Percentiles rank a stretch among this genome's conserved stretches.
phyloP scores from a whole-genome alignment of 164 flowering plant genomes.

The Macadamia integrifolia region DNA sequence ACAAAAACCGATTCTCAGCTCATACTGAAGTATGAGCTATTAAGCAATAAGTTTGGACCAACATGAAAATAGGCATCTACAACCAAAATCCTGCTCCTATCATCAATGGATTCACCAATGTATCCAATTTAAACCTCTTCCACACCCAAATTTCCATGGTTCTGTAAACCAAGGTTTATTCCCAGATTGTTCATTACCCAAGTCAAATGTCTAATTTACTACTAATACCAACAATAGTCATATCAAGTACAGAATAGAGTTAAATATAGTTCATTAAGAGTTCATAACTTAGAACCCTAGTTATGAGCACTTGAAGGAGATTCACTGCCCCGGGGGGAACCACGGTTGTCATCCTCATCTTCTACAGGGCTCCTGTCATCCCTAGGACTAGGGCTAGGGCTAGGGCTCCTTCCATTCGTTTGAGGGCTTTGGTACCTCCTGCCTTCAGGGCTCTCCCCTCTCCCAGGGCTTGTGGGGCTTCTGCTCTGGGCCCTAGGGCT shows the following conservation, averaged over 20 bases:
- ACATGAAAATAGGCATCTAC: no score
- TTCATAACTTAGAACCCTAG: not conserved
- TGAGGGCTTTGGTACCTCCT: conserved; percentile 30
- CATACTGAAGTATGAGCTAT: no score
- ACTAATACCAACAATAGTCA: not conserved
- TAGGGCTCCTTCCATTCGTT: conserved; percentile 34
- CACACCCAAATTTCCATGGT: no score
- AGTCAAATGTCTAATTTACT: not conserved
- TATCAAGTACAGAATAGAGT: not conserved
- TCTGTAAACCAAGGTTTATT: no score
- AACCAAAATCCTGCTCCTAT: no score
- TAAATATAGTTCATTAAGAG: not conserved
- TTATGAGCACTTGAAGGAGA: conserved; percentile 16
- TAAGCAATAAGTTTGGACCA: no score
- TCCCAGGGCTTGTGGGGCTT: conserved; percentile 35
- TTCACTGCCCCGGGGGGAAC: conserved; percentile 33
- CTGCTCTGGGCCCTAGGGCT: conserved; percentile 51
- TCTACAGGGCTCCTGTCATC: conserved; percentile 42
- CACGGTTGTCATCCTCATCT: conserved; percentile 31
- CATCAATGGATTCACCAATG: no score
- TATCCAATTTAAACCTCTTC: no score
- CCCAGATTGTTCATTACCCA: not conserved
- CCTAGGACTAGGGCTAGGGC: conserved; percentile 32
- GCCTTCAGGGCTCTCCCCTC: conserved; percentile 15
- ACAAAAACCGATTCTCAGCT: no score